A percentile compares a stretch with the other conserved stretches of the same genome.
phyloP scores from a whole-genome alignment of 495 filamentous ascomycete genomes.

The Aspergillus heteromorphus region DNA sequence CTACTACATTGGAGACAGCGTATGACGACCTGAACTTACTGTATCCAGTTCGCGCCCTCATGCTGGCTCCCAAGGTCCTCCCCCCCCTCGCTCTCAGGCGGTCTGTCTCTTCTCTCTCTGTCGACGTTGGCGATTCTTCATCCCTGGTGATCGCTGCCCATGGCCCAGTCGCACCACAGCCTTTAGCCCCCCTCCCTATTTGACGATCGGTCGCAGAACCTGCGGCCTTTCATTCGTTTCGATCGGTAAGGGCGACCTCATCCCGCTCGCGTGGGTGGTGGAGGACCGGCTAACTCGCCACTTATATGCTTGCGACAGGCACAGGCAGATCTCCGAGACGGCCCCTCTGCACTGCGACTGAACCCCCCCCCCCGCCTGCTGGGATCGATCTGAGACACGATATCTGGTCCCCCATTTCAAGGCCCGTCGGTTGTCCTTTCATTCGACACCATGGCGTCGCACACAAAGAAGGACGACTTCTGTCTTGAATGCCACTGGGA shows the following conservation, averaged over 20 bases:
- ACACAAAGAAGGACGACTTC: slow-evolving; percentile 30
- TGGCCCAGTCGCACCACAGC: slow-evolving; percentile 2
- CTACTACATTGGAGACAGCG: too few species aligned
- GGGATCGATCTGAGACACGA: neutral
- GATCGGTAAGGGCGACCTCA: slow-evolving; percentile 5
- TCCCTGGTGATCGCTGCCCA: slow-evolving; percentile 10
- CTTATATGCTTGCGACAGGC: neutral
- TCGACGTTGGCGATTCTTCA: slow-evolving; percentile 1
- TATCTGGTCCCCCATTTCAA: neutral
- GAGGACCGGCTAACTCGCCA: neutral
- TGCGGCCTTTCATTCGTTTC: neutral
- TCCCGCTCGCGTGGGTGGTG: slow-evolving; percentile 8
- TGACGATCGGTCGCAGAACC: neutral
- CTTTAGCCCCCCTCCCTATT: neutral
- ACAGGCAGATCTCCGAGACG: neutral
- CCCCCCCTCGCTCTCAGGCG: slow-evolving; percentile 8
- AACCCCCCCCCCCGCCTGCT: neutral
- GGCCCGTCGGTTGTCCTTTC: neutral
- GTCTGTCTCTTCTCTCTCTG: slow-evolving; percentile 7
- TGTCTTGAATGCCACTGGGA: slow-evolving; percentile 46
- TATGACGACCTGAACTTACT: neutral
- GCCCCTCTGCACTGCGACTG: neutral
- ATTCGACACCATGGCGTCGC: slow-evolving; percentile 32
- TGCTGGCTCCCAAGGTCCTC: slow-evolving; percentile 13
- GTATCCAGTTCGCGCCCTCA: neutral